These are phyloP conservation scores for Penicillium frequentans DNA, from an alignment of 2,329 filamentous ascomycete genomes.

Conservation along the genomic window DNA sequence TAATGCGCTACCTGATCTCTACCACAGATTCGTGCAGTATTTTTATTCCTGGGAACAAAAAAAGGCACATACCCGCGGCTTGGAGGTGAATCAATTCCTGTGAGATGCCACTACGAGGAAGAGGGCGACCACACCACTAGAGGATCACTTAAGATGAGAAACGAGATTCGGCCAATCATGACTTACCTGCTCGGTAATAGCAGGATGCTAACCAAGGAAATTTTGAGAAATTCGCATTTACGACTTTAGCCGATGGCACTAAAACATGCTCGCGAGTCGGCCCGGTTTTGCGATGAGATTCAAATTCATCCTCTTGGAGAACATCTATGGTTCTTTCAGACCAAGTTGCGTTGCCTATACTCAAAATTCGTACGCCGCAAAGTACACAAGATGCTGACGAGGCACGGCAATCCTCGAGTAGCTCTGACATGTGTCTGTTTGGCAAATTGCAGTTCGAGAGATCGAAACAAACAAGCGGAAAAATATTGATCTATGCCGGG, in stretches of 20 bases:
- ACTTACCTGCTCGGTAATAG: background rate
- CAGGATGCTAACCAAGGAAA: background rate
- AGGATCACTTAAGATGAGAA: background rate
- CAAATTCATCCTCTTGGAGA: background rate
- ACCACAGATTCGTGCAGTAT: background rate
- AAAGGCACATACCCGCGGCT: background rate
- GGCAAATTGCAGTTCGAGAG: background rate
- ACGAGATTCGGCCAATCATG: background rate
- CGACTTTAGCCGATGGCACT: background rate
- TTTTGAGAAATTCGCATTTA: background rate
- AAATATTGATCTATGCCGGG: background rate
- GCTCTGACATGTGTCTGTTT: background rate
- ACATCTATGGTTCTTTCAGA: background rate
- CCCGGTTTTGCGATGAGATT: background rate
- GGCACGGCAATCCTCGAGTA: accelerated
- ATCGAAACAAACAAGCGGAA: background rate
- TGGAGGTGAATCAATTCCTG: background rate
- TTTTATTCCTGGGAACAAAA: background rate
- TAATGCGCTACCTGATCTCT: background rate
- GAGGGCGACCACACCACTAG: background rate
- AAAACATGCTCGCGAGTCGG: background rate
- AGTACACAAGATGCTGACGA: background rate
- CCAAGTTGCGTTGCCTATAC: background rate
- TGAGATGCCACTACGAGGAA: background rate
- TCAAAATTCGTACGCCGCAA: background rate